Conservation (phyloP, 1,284 basidiomycete species). For the Apiotrichum akiyoshidainum region DNA sequence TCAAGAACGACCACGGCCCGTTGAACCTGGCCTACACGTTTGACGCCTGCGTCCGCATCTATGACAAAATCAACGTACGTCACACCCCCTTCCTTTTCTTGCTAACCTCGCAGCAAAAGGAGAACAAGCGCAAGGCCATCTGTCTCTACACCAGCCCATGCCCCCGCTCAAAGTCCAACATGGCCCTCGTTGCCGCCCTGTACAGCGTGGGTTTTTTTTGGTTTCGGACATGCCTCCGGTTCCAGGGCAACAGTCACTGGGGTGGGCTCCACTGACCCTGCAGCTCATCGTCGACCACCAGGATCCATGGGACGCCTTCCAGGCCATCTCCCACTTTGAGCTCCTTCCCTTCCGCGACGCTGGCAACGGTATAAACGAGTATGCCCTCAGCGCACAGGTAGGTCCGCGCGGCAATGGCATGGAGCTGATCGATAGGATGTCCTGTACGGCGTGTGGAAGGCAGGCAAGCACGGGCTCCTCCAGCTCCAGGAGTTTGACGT, state of each 20-base stretch:
- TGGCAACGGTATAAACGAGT: conserved; percentile 87
- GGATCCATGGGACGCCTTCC: conserved; percentile 91
- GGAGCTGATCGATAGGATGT: conserved; percentile 60
- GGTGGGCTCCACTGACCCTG: not conserved
- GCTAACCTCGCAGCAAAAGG: conserved; percentile 59
- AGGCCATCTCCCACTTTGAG: conserved; percentile 83
- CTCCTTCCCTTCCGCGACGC: conserved; percentile 96
- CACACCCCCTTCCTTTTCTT: conserved; percentile 3
- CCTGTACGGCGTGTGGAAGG: conserved; percentile 93
- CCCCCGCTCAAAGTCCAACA: conserved; percentile 85
- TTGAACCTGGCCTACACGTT: conserved; percentile 88
- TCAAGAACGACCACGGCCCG: conserved; percentile 93
- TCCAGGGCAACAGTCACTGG: not conserved
- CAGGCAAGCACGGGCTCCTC: conserved; percentile 80
- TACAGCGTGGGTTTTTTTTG: conserved; percentile 54
- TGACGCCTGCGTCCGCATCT: conserved; percentile 88
- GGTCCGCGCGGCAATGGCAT: not conserved
- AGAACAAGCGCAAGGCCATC: conserved; percentile 54
- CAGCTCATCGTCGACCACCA: conserved; percentile 91
- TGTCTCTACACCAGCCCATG: conserved; percentile 87
- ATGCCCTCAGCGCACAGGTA: conserved; percentile 63
- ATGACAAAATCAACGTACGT: conserved; percentile 77
- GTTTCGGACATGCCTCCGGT: not conserved
- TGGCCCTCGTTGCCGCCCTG: conserved; percentile 84
- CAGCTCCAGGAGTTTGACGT: conserved; percentile 81